Base-by-base conservation (phyloP, 805 yeast genomes). In the Nakazawaea ernobii region DNA sequence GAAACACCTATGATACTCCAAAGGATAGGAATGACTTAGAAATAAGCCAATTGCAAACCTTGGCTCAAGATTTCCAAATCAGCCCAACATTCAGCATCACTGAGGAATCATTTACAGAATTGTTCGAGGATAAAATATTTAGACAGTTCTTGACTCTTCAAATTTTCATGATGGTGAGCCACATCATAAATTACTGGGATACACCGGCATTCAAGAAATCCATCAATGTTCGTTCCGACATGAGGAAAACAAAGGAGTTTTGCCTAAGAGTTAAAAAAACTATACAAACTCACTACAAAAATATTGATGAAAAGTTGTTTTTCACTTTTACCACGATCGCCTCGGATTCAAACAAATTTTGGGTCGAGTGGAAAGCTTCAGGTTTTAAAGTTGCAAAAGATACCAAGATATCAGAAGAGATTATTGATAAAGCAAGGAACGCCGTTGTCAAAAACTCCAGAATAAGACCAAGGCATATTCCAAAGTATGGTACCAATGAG, bases 401-500 rank as follows among this genome's bases (percentile, higher is more conserved):
- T 15, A 35, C 43, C 17, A 20, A 7, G 8, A 48, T 28, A 20
- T 33, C 44, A 3, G 38, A 29, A 24, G 24, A 20, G 24, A 20
- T 20, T 3, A 20, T 20, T 5, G 24, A 20, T 5, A 20, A 20
- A 5, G 24, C 24, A 20, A 20, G 5, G 24, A 20, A 20, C 5
- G 3, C 5, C 5, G 24, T 48, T 1, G 37, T 9, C 8, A 48
- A 48, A 28, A 48, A 48, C 14, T 48, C 47, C 2, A 48, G 35
- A 15, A 24, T 39, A 8, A 42, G 50, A 43, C 35, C 39, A 2
- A 48, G 29, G 26, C 46, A 39, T 33, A 33, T 39, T 9, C 44
- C 40, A 7, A 26, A 17, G 8, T 39, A 37, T 28, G 50, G 50
- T 8, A 43, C 50, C 4, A 43, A 38, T 30, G 50, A 48, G 33